Evolutionary conservation across 495 filamentous ascomycete species (phyloP).

Genomic region (Talaromyces adpressus): DNA sequence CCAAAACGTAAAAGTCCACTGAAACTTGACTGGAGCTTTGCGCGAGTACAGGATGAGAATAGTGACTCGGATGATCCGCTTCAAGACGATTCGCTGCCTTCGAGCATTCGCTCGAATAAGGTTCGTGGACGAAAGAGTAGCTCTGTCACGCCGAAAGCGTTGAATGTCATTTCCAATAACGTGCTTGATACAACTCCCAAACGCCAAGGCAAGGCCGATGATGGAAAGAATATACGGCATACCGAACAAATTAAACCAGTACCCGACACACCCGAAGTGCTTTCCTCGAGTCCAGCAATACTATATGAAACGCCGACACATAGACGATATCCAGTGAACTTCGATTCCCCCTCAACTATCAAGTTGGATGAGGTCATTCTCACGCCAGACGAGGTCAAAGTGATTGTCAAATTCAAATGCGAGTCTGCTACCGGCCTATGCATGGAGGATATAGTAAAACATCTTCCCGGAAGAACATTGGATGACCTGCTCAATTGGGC

Average conservation of each 20-base stretch:
- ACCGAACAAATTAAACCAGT: background rate
- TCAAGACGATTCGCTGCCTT: slow-evolving; percentile 30
- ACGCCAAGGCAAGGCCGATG: background rate
- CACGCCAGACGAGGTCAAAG: slow-evolving; percentile 27
- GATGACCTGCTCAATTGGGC: slow-evolving; percentile 27
- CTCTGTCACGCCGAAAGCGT: slow-evolving; percentile 1
- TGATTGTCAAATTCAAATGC: slow-evolving; percentile 23
- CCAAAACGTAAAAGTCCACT: slow-evolving; percentile 25
- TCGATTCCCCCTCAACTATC: slow-evolving; percentile 9
- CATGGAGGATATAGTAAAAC: slow-evolving; percentile 25
- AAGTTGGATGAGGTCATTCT: slow-evolving; percentile 18
- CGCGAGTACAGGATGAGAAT: slow-evolving; percentile 22
- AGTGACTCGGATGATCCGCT: slow-evolving; percentile 43
- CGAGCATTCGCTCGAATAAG: slow-evolving; percentile 8
- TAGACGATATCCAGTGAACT: background rate
- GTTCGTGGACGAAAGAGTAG: background rate
- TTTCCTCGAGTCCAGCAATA: background rate
- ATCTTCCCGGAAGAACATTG: slow-evolving; percentile 22
- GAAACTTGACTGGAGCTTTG: slow-evolving; percentile 39
- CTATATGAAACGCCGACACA: background rate
- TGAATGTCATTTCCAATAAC: background rate
- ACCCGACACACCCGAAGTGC: background rate
- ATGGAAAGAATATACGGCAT: background rate
- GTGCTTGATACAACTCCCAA: background rate
- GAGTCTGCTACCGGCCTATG: slow-evolving; percentile 9